Evolutionary conservation across 805 yeast genomes (phyloP), one percentile per base, ranked within the genome.

Genomic region (Pichia californica): DNA sequence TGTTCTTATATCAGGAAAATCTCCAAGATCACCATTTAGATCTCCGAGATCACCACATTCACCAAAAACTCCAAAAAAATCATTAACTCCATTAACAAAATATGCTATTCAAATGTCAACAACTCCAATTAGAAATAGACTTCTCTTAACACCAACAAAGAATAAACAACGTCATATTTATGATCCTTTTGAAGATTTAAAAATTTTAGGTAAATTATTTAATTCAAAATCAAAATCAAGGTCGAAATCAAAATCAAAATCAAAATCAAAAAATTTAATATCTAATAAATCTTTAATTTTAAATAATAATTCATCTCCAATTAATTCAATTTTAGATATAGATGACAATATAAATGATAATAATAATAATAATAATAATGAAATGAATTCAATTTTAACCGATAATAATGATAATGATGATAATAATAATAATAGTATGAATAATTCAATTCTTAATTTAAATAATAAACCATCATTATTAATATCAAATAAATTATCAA

Each of bases 61-160:
- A 10, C 48, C 41, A 31, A 48, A 50, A 33, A 49, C 61, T 7
- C 58, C 61, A 14, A 47, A 58, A 25, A 49, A 56, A 31, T 62
- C 67, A 2, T 52, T 60, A 6, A 63, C 66, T 1, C 67, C 67
- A 8, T 50, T 63, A 11, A 59, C 64, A 1, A 40, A 59, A 33
- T 50, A 53, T 26, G 59, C 64, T 0, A 50, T 62, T 20, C 52
- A 58, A 10, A 64, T 59, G 40, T 55, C 59, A 7, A 50, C 60
- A 10, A 57, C 62, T 4, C 67, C 66, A 10, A 50, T 61, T 27
- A 39, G 63, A 44, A 57, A 57, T 35, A 44, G 58, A 20, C 43
- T 57, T 15, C 44, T 61, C 5, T 43, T 59, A 7, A 59, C 66
- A 4, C 60, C 62, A 1, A 53, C 61, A 2, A 53, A 48, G 36